Conservation (phyloP, 1,139 yeast genomes). For the Lodderomyces oxycetoniae region DNA sequence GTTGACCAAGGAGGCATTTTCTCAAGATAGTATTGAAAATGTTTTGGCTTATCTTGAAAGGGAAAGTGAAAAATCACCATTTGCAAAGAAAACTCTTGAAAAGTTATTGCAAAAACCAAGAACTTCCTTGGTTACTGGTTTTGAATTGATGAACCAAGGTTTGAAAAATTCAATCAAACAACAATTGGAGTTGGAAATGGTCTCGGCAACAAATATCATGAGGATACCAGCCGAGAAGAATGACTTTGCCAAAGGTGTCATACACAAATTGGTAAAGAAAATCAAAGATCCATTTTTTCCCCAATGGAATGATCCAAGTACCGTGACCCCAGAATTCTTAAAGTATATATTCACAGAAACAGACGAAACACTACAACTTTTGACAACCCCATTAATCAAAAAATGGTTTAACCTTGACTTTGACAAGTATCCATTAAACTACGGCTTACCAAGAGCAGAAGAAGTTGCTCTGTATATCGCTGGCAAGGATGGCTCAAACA, state of each 20-base stretch:
- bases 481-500: constrained; percentile 59
- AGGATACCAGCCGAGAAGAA: constrained; percentile 46
- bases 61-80: constrained; percentile 51
- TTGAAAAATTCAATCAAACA: constrained; percentile 53
- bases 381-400: constrained; percentile 38
- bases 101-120: constrained; percentile 64
- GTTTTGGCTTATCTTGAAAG: constrained; percentile 49
- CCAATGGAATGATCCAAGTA: constrained; percentile 39
- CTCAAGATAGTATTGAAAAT: constrained; percentile 53
- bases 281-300: constrained; percentile 50
- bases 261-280: constrained; percentile 64
- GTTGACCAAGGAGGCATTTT: constrained; percentile 67
- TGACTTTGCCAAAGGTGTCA: constrained; percentile 74
- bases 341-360: constrained; percentile 22
- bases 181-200: constrained; percentile 70
- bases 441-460: constrained; percentile 72
- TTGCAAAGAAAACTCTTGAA: constrained; percentile 58
- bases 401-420: constrained; percentile 50
- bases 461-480: constrained; percentile 57
- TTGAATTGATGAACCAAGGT: constrained; percentile 66
- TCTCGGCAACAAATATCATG: constrained; percentile 76
- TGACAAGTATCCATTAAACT: constrained; percentile 64
- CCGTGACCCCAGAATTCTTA: constrained; percentile 21
- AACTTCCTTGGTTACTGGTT: constrained; percentile 71
- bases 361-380: constrained; percentile 25